A percentile compares a stretch with the other conserved stretches of the same genome.
Conservation (phyloP, 139 green algal species). For the Medakamo hakoo region DNA sequence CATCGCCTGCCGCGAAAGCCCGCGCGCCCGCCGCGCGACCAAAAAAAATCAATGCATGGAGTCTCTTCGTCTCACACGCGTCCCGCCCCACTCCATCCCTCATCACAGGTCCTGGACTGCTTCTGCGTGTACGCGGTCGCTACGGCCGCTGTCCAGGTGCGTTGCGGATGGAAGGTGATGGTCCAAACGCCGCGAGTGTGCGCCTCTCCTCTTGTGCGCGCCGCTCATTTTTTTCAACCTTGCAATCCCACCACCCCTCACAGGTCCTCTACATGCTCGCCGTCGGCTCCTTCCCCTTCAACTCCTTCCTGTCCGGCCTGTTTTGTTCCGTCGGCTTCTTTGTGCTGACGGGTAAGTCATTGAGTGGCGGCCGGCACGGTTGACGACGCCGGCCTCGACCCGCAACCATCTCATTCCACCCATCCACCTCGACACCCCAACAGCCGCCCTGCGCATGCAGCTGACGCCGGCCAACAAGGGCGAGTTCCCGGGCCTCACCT, state of each 20-base stretch:
- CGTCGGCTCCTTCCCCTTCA: constrained; percentile 75
- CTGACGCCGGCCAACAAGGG: constrained; percentile 36
- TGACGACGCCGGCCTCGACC: neutral
- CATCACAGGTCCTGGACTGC: constrained; percentile 35
- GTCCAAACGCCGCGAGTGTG: no score
- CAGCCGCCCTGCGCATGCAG: constrained; percentile 45
- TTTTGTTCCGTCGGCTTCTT: constrained; percentile 56
- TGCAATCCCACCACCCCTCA: constrained; percentile 1
- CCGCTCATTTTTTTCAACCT: no score
- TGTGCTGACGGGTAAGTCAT: constrained; percentile 50
- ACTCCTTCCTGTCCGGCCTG: constrained; percentile 65
- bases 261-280: constrained; percentile 62
- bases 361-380: neutral
- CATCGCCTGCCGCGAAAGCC: no score
- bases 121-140: constrained; percentile 41
- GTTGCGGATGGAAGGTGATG: no score
- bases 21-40: no score
- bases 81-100: neutral
- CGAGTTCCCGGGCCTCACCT: constrained; percentile 25
- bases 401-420: neutral
- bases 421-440: neutral
- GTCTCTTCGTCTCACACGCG: no score
- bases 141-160: constrained; percentile 35
- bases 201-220: constrained; percentile 1
- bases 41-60: no score